Conservation (phyloP, 768 basidiomycete genomes). For the Auriscalpium vulgare region DNA sequence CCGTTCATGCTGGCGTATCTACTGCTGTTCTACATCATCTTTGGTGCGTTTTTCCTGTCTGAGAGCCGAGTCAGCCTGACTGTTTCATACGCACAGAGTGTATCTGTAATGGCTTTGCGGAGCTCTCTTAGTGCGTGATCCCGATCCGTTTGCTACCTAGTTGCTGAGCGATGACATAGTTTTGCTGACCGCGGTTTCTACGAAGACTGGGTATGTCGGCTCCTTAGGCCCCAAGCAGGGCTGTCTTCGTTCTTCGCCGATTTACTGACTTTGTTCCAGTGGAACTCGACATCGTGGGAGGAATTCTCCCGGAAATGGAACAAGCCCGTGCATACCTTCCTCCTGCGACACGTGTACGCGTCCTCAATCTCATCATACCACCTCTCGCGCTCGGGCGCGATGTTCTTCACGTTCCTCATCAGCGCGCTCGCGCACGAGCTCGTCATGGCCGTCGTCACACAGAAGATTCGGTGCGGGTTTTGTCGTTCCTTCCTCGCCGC, state of each 20-base stretch:
- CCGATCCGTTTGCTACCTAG: background rate
- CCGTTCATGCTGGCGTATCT: conserved; percentile 94
- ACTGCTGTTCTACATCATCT: conserved; percentile 79
- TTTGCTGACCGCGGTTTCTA: conserved; percentile 98
- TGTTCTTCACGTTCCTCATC: conserved; percentile 87
- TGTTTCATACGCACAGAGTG: conserved; percentile 51
- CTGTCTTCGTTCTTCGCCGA: background rate
- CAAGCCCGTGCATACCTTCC: conserved; percentile 89
- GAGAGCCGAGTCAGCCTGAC: background rate
- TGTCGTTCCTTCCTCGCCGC: background rate
- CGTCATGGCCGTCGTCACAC: conserved; percentile 92
- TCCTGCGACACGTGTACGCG: conserved; percentile 92
- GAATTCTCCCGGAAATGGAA: conserved; percentile 99
- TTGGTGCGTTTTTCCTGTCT: conserved; percentile 39
- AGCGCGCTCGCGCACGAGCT: conserved; percentile 89
- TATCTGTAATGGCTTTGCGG: conserved; percentile 94
- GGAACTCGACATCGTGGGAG: conserved; percentile 97
- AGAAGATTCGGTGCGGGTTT: conserved; percentile 69
- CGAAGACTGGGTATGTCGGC: conserved; percentile 74
- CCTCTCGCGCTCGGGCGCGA: conserved; percentile 71
- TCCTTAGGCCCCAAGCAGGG: too few species aligned
- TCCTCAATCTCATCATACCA: conserved; percentile 74
- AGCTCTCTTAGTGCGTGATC: conserved; percentile 68
- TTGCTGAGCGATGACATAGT: conserved; percentile 29
- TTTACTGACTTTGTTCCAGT: conserved; percentile 36